Conservation (phyloP, 345 rosid genomes). For the Bruguiera parviflora region DNA sequence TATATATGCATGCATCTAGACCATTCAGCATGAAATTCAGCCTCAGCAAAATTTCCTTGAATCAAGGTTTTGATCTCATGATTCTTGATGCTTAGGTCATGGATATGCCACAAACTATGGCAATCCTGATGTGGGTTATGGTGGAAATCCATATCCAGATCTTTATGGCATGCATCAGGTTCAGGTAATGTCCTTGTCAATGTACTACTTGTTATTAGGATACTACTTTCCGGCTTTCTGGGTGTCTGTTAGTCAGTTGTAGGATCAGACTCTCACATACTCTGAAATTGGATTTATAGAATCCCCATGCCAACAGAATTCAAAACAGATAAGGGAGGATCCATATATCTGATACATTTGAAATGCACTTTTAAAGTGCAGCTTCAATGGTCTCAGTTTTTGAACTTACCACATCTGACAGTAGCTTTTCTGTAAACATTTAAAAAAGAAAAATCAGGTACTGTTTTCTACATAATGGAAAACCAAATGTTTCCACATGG, state of each 20-base stretch:
- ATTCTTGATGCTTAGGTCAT: constrained; percentile 28
- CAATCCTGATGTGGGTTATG: constrained; percentile 34
- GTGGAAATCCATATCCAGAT: constrained; percentile 34
- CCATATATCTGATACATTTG: too few relatives aligned
- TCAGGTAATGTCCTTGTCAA: not conserved
- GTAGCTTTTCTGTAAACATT: too few relatives aligned
- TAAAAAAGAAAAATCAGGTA: too few relatives aligned
- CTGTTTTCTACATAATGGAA: not conserved
- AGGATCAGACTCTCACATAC: not conserved
- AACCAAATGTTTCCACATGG: not conserved
- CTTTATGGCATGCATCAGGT: constrained; percentile 52
- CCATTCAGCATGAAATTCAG: too few relatives aligned
- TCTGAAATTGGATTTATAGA: too few relatives aligned
- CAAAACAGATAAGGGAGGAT: too few relatives aligned
- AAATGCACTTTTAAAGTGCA: too few relatives aligned
- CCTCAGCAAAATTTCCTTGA: not conserved
- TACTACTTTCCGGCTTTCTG: too few relatives aligned
- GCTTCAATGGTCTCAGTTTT: too few relatives aligned
- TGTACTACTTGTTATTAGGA: not conserved
- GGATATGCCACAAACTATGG: constrained; percentile 44
- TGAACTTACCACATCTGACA: too few relatives aligned
- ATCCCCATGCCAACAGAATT: too few relatives aligned
- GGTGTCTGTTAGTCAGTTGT: not conserved
- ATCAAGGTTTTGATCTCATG: not conserved
- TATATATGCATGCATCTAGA: too few relatives aligned